Percentiles rank a stretch among this genome's conserved stretches.
Conservation (phyloP, 1,284 basidiomycete genomes). For the Boletus holoroseus region DNA sequence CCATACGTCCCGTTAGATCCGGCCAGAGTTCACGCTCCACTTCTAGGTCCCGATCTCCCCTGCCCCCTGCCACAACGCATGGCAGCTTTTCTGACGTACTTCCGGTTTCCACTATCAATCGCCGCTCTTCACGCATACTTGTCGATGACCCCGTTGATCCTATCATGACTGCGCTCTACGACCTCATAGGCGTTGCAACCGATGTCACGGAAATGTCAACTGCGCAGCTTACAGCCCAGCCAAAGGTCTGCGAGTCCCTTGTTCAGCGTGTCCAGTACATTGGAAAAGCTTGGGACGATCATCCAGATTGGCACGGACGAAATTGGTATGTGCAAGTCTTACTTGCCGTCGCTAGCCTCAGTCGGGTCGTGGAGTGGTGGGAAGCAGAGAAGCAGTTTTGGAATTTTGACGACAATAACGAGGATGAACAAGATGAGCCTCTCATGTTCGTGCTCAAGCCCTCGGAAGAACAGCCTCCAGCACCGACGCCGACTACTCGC, state of each 20-base stretch:
- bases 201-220: constrained; percentile 91
- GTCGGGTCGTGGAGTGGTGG: constrained; percentile 99
- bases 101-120: constrained; percentile 51
- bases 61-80: constrained; percentile 69
- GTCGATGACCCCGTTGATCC: constrained; percentile 79
- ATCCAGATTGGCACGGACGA: constrained; percentile 96
- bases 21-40: constrained; percentile 89
- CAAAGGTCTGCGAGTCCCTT: constrained; percentile 80
- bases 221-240: constrained; percentile 76
- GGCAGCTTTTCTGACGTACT: constrained; percentile 56
- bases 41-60: constrained; percentile 90
- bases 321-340: constrained; percentile 98
- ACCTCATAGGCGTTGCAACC: constrained; percentile 91
- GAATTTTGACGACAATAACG: constrained; percentile 96
- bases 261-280: constrained; percentile 88
- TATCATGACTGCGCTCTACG: constrained; percentile 89
- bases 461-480: constrained; percentile 49
- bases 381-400: constrained; percentile 99
- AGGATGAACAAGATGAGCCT: constrained; percentile 84
- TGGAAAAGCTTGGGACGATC: constrained; percentile 93
- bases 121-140: constrained; percentile 67
- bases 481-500: constrained; percentile 40
- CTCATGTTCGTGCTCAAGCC: constrained; percentile 87
- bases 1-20: constrained; percentile 61
- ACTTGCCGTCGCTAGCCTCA: constrained; percentile 93